Conservation (phyloP, 1,284 basidiomycete species). For the Moesziomyces antarcticus region DNA sequence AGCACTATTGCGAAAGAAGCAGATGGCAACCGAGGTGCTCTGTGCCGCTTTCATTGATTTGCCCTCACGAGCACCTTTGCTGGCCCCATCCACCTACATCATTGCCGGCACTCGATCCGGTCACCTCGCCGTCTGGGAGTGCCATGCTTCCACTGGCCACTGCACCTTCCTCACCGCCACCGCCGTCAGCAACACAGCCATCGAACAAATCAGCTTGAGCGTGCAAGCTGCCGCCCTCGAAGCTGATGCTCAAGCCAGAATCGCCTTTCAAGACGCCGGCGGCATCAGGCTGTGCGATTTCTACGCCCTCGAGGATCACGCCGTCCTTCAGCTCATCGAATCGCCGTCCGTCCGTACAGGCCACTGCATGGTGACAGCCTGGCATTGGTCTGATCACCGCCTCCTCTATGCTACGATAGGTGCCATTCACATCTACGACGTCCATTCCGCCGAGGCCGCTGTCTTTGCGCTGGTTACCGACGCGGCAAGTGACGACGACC, state of each 20-base stretch:
- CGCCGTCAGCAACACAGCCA: slow-evolving; percentile 17
- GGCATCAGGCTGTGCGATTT: slow-evolving; percentile 20
- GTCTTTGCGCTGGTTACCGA: slow-evolving; percentile 3
- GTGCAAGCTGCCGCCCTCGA: neutral
- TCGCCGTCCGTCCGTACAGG: slow-evolving; percentile 3
- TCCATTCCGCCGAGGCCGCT: neutral
- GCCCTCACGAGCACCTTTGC: too few species aligned
- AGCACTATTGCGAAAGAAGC: slow-evolving; percentile 23
- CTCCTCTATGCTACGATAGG: slow-evolving; percentile 33
- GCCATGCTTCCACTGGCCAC: slow-evolving; percentile 12
- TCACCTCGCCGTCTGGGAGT: slow-evolving; percentile 32
- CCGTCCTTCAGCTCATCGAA: slow-evolving; percentile 3
- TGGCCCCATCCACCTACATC: slow-evolving; percentile 4
- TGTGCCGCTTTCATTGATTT: slow-evolving; percentile 20
- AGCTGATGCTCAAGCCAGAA: slow-evolving; percentile 5
- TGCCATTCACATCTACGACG: slow-evolving; percentile 11
- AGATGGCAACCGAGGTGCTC: slow-evolving; percentile 28
- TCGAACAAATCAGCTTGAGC: slow-evolving; percentile 21
- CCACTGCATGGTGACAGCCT: slow-evolving; percentile 19
- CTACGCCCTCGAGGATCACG: neutral
- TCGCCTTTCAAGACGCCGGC: slow-evolving; percentile 27
- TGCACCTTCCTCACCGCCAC: slow-evolving; percentile 26
- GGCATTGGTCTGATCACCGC: slow-evolving; percentile 23
- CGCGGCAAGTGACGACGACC: slow-evolving; percentile 11
- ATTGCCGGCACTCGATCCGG: slow-evolving; percentile 34